Evolutionary conservation across 2,329 filamentous ascomycete genomes (phyloP), one percentile per base, ranked within the genome.

Genomic region (Nothophoma quercina): DNA sequence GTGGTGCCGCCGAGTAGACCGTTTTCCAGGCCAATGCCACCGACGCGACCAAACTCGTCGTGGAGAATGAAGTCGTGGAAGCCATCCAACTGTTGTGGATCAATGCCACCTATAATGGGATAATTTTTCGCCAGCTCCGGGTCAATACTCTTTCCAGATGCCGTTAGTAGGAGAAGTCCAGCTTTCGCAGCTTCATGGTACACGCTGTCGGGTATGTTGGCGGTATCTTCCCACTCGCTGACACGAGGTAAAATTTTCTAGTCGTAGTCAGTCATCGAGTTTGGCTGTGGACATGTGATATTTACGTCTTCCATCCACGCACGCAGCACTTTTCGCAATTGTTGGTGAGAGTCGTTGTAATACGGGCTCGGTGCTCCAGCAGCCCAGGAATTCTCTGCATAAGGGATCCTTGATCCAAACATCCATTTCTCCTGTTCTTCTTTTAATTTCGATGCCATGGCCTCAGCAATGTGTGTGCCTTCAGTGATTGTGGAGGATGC

Each of bases 41-140:
- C 46, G n/a, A 41, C 46, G 3, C 46, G 36, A 29, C 13, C 13
- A 1, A 50, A 28, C 18, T 50, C 46, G 29, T 29, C 22, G 15
- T 50, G 46, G 12, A 50, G 5, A 9, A 50, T 50, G 10, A 50
- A 35, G 26, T 50, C 46, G 16, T 50, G 46, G 28, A 50, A 50
- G n/a, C 46, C 46, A 30, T 50, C 38, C 46, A 36, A 50, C n/a
- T 50, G 19, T 36, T 10, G 4, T 26, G 46, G 13, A 4, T 28
- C 7, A 4, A 50, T 21, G 0, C 21, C 30, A 15, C 46, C 46
- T 19, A 50, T 42, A 5, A 50, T 41, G 4, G 46, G 29, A 28
- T n/a, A 42, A 21, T 36, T 42, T 13, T 15, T 29, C 8, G n/a
- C 29, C 36, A n/a, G 23, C 10, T 42, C 38, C 22, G 9, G 19